A percentile compares a stretch with the other conserved stretches of the same genome.
phyloP scores from a whole-genome alignment of 371 early-diverging fungal genomes.

The Lichtheimia ramosa region DNA sequence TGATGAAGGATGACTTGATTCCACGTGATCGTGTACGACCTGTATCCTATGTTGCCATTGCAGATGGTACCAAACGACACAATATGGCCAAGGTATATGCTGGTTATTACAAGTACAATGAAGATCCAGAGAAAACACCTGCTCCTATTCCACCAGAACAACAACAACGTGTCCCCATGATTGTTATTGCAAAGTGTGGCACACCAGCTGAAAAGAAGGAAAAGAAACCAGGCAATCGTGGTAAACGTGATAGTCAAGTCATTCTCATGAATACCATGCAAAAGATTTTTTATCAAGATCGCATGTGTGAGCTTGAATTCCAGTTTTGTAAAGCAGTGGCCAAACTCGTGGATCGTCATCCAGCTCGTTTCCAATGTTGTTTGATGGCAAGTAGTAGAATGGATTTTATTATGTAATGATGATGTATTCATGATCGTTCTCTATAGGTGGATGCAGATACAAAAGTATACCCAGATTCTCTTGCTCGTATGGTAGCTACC shows the following conservation, averaged over 20 bases:
- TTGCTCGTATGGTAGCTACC: slow-evolving; percentile 77
- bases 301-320: slow-evolving; percentile 95
- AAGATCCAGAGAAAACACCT: slow-evolving; percentile 30
- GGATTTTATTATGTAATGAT: background rate
- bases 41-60: slow-evolving; percentile 83
- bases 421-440: background rate
- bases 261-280: slow-evolving; percentile 92
- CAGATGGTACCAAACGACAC: slow-evolving; percentile 81
- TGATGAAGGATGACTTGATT: slow-evolving; percentile 72
- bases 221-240: slow-evolving; percentile 54
- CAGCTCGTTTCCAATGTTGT: slow-evolving; percentile 85
- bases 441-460: slow-evolving; percentile 97
- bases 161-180: slow-evolving; percentile 51
- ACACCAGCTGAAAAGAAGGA: slow-evolving; percentile 61
- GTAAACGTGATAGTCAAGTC: slow-evolving; percentile 64
- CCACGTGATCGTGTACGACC: slow-evolving; percentile 58
- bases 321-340: slow-evolving; percentile 93
- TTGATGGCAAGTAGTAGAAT: slow-evolving; percentile 84
- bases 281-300: slow-evolving; percentile 89
- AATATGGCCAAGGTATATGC: slow-evolving; percentile 90
- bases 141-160: slow-evolving; percentile 44
- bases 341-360: slow-evolving; percentile 78
- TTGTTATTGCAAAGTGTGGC: slow-evolving; percentile 88
- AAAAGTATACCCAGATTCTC: slow-evolving; percentile 79
- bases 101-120: slow-evolving; percentile 71